phyloP scores from a whole-genome alignment of 192 early-diverging fungal genomes.

The Martensiomyces pterosporus region DNA sequence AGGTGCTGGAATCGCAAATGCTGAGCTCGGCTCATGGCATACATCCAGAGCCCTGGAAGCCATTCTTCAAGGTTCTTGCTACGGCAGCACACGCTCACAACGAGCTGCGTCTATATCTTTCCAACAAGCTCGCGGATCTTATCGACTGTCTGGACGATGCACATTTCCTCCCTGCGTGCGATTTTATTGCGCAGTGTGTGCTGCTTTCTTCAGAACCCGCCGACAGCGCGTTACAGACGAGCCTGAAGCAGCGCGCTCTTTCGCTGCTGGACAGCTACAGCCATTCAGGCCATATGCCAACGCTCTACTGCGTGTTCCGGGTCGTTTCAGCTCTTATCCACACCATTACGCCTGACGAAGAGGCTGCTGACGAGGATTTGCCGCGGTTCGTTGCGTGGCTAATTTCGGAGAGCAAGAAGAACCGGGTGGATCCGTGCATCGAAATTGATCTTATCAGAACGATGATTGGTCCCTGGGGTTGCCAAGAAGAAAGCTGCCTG shows the following conservation, averaged over 20 bases:
- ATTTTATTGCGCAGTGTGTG: conserved; percentile 14
- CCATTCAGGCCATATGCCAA: conserved; percentile 31
- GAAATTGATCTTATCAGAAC: conserved; percentile 24
- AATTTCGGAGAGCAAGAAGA: conserved; percentile 14
- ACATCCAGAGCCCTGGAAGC: conserved; percentile 5
- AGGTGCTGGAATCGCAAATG: conserved; percentile 20
- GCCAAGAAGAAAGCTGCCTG: neutral
- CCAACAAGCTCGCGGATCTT: conserved; percentile 1
- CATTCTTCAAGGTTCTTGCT: conserved; percentile 8
- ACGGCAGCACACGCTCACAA: conserved; percentile 2
- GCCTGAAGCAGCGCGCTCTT: conserved; percentile 22
- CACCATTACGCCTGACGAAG: neutral
- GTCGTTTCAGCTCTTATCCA: conserved; percentile 8
- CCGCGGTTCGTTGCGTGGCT: conserved; percentile 44
- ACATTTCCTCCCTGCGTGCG: conserved; percentile 20
- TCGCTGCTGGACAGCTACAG: conserved; percentile 20
- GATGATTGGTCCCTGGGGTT: conserved; percentile 30
- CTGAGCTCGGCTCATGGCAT: conserved; percentile 5
- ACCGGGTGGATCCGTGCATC: conserved; percentile 19
- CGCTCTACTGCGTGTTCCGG: conserved; percentile 25
- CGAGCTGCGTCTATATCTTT: conserved; percentile 1
- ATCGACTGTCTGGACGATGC: conserved; percentile 14
- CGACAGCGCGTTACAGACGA: neutral
- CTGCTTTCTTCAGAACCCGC: conserved; percentile 1
- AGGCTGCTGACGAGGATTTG: conserved; percentile 27